Evolutionary conservation across 192 early-diverging fungal species (phyloP).

Genomic region (Phycomyces nitens): DNA sequence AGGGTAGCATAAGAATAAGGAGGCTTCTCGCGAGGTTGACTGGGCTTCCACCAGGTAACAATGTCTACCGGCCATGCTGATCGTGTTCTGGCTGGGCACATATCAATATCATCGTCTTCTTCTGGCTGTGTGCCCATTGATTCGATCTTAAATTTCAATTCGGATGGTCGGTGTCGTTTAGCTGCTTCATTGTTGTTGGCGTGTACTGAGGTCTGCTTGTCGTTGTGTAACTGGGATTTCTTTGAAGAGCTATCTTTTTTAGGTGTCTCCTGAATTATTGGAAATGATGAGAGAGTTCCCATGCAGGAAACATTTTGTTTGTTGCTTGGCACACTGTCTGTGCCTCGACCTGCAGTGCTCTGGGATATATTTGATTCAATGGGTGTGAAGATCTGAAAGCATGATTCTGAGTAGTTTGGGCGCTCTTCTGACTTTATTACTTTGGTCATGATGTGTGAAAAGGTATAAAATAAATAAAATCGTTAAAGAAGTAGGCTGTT

Average conservation of each 20-base stretch:
- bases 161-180: neutral
- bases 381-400: neutral
- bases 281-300: constrained; percentile 6
- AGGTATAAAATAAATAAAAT: too few relatives aligned
- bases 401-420: neutral
- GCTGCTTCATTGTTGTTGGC: neutral
- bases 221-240: too few relatives aligned
- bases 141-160: constrained; percentile 24
- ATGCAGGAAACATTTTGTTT: neutral
- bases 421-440: neutral
- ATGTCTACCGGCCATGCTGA: constrained; percentile 18
- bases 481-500: too few relatives aligned
- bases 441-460: too few relatives aligned
- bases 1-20: constrained; percentile 79
- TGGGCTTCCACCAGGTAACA: constrained; percentile 28
- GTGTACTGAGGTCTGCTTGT: neutral
- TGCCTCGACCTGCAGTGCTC: neutral
- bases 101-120: constrained; percentile 22
- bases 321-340: neutral
- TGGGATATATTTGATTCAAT: neutral
- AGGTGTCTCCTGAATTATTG: constrained; percentile 4
- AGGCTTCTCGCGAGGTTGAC: constrained; percentile 43
- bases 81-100: constrained; percentile 10
- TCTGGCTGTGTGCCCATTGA: constrained; percentile 17
- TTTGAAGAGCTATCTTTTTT: neutral